phyloP scores from a whole-genome alignment of 148 eudicot genomes.

The Rhododendron molle region DNA sequence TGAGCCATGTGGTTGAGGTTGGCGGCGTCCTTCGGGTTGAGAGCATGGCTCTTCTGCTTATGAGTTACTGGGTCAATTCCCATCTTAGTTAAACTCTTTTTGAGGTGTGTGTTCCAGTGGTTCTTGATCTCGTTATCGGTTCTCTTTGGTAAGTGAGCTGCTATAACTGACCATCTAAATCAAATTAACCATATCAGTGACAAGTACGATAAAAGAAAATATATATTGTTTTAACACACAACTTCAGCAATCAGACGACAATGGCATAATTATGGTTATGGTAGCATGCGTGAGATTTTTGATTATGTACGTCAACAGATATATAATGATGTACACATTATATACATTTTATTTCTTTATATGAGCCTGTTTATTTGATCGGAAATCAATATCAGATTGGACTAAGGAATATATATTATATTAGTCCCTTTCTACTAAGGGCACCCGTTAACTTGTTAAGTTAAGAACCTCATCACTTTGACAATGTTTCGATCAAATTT shows the following conservation, averaged over 20 bases:
- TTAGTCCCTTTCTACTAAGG: too few relatives aligned
- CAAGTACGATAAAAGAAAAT: neutral
- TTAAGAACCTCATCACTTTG: too few relatives aligned
- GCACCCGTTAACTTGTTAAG: too few relatives aligned
- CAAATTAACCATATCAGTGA: neutral
- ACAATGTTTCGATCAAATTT: too few relatives aligned
- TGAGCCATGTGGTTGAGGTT: slow-evolving; percentile 44
- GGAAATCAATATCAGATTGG: too few relatives aligned
- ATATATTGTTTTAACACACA: neutral
- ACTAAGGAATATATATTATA: too few relatives aligned
- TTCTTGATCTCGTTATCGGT: slow-evolving; percentile 44
- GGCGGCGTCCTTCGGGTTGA: slow-evolving; percentile 13
- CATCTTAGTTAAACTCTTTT: slow-evolving; percentile 31
- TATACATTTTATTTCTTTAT: too few relatives aligned
- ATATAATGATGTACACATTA: too few relatives aligned
- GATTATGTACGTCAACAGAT: too few relatives aligned
- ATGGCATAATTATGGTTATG: too few relatives aligned
- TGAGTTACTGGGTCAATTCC: slow-evolving; percentile 43
- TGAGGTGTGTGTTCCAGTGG: slow-evolving; percentile 38
- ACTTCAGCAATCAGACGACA: too few relatives aligned
- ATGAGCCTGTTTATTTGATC: too few relatives aligned
- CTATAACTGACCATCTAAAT: slow-evolving; percentile 39
- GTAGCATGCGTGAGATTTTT: neutral
- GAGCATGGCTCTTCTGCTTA: slow-evolving; percentile 29
- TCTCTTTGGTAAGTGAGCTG: slow-evolving; percentile 31